These are phyloP conservation scores for Hemileia vastatrix DNA, from an alignment of 1,284 basidiomycete genomes.

Conservation along the genomic window DNA sequence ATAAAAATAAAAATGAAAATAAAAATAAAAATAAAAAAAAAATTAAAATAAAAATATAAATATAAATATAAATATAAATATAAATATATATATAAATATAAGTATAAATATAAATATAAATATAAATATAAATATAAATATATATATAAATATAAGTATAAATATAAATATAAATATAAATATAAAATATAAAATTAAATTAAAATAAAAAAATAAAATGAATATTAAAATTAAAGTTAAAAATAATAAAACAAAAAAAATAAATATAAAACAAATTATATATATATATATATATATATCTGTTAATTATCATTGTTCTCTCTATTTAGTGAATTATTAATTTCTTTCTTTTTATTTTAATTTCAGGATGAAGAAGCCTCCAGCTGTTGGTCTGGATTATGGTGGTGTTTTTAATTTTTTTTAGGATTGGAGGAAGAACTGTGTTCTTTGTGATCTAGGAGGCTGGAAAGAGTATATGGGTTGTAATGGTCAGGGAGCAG, in stretches of 20 bases:
- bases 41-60: not conserved
- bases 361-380: not conserved
- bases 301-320: not conserved
- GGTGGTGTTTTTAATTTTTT: not conserved
- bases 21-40: not conserved
- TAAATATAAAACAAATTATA: not conserved
- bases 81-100: not conserved
- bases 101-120: not conserved
- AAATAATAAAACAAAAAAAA: not conserved
- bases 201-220: not conserved
- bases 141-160: not conserved
- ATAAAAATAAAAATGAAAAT: conserved; percentile 1
- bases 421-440: no score
- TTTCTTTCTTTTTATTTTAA: not conserved
- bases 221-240: not conserved
- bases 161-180: not conserved
- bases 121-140: not conserved
- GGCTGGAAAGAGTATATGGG: no score
- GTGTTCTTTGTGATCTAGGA: no score
- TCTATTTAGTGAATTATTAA: not conserved
- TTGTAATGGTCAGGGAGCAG: no score
- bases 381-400: conserved; percentile 4
- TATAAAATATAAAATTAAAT: not conserved
- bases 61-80: not conserved
- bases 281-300: not conserved